Evolutionary conservation across 176 grass and related monocot genomes (phyloP), one percentile per base, ranked within the genome.

Genomic region (Musa schizocarpa): DNA sequence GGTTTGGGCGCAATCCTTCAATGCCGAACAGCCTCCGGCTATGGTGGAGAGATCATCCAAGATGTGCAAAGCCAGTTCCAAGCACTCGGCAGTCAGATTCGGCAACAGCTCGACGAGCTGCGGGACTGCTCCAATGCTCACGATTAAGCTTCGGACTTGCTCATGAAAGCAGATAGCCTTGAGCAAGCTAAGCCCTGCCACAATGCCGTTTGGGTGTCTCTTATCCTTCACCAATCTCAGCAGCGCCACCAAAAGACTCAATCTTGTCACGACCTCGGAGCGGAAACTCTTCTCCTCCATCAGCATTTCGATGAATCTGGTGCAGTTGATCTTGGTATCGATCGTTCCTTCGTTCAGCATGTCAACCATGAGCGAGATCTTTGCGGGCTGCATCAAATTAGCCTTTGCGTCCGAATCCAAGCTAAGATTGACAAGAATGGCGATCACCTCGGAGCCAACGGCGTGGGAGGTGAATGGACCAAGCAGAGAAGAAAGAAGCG

Each of bases 311-410:
- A 97, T 87, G 80, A 97, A 79, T 50, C 81, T 76, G 48, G 89
- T 80, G 26, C 94, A 93, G 72, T 88, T 93, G 79, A 97, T 84
- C 77, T 97, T 97, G 48, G 90, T 93, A 24, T 97, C 88, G 59
- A 80, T 81, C 21, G 90, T 83, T 0, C 94, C 94, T 74, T 98
- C 94, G n/a, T 93, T 93, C 11, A 98, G 88, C 90, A 98, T 87
- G 74, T 93, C 94, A 25, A 86, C 91, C 53, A 98, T 83, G 50
- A 98, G 82, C 21, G 94, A 90, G 61, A 98, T 89, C 76, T 89
- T 93, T 1, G 87, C 90, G 9, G 94, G 94, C 81, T 98, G 88
- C 88, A 93, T 93, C 49, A 98, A 84, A 72, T 68, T 85, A 11
- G 82, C 53, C 81, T 82, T 93, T 0, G 94, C 72, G 49, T 88